phyloP scores from a whole-genome alignment of 345 rosid species.

The Linum trigynum region DNA sequence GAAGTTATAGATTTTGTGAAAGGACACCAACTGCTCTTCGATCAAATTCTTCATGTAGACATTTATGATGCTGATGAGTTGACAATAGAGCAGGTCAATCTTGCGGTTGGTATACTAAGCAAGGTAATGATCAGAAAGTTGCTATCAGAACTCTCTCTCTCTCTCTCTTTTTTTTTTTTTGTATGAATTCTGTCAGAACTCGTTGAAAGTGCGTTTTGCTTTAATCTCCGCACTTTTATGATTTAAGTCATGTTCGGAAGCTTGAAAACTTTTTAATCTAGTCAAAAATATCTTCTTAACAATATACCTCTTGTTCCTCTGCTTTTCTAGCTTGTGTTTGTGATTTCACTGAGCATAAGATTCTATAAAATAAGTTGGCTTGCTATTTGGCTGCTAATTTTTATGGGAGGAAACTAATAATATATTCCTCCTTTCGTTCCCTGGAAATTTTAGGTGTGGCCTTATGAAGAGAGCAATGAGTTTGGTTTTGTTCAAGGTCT shows the following conservation, averaged over 20 bases:
- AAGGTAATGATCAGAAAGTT: slow-evolving; percentile 35
- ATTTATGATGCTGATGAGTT: slow-evolving; percentile 55
- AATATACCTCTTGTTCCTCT: too few relatives aligned
- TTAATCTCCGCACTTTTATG: neutral
- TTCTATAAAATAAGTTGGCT: neutral
- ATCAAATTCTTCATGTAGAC: slow-evolving; percentile 75
- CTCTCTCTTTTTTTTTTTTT: neutral
- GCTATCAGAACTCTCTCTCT: neutral
- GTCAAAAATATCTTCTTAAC: neutral
- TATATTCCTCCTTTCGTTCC: neutral
- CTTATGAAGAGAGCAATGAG: slow-evolving; percentile 75
- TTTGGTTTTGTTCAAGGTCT: slow-evolving; percentile 87
- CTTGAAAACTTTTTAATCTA: neutral
- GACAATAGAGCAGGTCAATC: slow-evolving; percentile 79
- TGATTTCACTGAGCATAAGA: neutral
- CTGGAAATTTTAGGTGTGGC: slow-evolving; percentile 59
- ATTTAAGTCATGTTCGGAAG: neutral
- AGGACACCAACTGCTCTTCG: slow-evolving; percentile 67
- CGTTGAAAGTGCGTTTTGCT: neutral
- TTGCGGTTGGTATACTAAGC: slow-evolving; percentile 81
- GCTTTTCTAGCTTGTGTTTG: too few relatives aligned
- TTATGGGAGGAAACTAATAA: neutral
- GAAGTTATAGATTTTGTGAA: slow-evolving; percentile 73
- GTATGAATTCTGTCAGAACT: neutral
- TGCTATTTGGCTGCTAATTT: neutral